Evolutionary conservation across 2,329 filamentous ascomycete genomes (phyloP), one percentile per base, ranked within the genome.

Genomic region (Conoideocrella luteorostrata): DNA sequence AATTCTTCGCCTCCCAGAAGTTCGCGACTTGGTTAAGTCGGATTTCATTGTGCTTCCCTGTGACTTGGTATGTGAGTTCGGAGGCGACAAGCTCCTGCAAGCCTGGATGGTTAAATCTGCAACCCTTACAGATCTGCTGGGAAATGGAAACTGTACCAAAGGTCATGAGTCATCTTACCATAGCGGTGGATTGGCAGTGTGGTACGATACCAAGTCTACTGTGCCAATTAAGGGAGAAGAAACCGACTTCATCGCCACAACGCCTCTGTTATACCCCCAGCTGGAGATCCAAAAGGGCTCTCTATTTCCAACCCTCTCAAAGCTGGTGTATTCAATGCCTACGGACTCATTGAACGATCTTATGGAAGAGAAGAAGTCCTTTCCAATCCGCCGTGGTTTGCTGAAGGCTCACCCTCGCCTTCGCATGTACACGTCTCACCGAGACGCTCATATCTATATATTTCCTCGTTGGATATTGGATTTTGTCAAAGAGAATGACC

Each of bases 31-130:
- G 7, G 80, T 98, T 54, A 88, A 79, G 43, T 80, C 82, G 11
- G 88, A 98, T 65, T 97, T 98, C 58, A 70, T 96, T 21, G 79
- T 97, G 3, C 71, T 98, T 4, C 91, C 93, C 1, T 98, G 93
- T 64, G 93, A 98, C 61, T 72, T 98, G 6, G 82, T 98, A 30
- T 96, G 89, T 61, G 90, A 95, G 58, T 70, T 97, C 13, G 83
- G 86, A 3, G 90, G 89, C 11, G 85, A 89, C 54, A 80, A 83
- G 49, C 72, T 97, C 18, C 68, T 95, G 3, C 88, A 96, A 62
- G 81, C 90, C 47, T 98, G 93, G 89, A 90, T 96, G 84, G 80
- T 90, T 23, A 81, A 86, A 53, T 80, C 88, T 39, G 83, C 80
- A 13, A 86, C 83, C 29, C 71, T 91, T 63, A 76, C 65, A 53